A percentile compares a stretch with the other conserved stretches of the same genome.
These are phyloP conservation scores for Letharia lupina DNA, from an alignment of 495 filamentous ascomycete genomes.

Conservation along the genomic window DNA sequence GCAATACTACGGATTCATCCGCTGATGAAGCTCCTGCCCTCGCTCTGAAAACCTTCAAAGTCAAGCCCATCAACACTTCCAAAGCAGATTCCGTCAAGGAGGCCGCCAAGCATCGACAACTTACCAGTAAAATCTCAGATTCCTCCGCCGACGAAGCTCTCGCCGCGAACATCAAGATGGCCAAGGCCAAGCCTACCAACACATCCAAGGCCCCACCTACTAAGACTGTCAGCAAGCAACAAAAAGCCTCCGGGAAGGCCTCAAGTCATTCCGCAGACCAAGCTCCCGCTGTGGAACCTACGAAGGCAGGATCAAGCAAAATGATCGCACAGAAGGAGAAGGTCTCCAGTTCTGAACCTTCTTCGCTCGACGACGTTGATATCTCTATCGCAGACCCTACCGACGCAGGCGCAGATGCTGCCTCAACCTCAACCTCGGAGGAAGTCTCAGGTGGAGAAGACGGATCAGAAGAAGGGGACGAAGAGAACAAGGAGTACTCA, in stretches of 20 bases:
- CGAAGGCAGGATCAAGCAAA: background rate
- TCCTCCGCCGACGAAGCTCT: background rate
- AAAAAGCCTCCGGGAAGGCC: background rate
- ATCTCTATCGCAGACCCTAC: conserved; percentile 58
- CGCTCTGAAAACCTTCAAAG: too few relatives aligned
- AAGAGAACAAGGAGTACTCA: background rate
- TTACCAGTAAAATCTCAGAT: too few relatives aligned
- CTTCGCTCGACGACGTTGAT: conserved; percentile 34
- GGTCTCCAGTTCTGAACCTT: background rate
- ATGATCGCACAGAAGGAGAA: background rate
- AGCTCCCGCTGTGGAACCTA: background rate
- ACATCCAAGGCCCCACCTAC: background rate
- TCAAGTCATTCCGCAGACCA: background rate
- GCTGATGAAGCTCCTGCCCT: too few relatives aligned
- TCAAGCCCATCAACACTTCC: too few relatives aligned
- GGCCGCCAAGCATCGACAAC: too few relatives aligned
- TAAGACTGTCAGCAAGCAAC: background rate
- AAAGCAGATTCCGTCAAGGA: too few relatives aligned
- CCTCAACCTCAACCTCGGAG: conserved; percentile 10
- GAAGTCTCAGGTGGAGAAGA: background rate
- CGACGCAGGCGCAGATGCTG: conserved; percentile 57
- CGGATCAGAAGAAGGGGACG: background rate
- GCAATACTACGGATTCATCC: too few relatives aligned
- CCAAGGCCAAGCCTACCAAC: background rate
- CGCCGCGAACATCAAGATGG: background rate